phyloP scores from a whole-genome alignment of 1,139 yeast species.

The Schizosaccharomyces versatilis region DNA sequence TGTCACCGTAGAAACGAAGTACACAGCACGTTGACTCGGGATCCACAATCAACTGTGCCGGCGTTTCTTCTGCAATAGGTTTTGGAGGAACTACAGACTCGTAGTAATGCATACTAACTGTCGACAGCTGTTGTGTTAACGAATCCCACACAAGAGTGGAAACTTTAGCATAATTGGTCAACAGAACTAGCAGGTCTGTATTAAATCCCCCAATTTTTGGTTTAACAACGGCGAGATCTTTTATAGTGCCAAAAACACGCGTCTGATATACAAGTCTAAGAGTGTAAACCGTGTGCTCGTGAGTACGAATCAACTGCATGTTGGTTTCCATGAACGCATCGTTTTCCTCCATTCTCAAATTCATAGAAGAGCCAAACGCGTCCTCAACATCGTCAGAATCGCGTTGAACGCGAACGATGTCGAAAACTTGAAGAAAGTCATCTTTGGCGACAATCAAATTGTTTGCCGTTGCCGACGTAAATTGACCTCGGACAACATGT shows the following conservation, averaged over 20 bases:
- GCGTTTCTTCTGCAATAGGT: constrained; percentile 16
- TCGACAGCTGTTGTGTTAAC: constrained; percentile 29
- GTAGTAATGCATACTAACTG: constrained; percentile 69
- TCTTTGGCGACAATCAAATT: constrained; percentile 10
- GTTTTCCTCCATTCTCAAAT: neutral
- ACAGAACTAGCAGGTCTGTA: neutral
- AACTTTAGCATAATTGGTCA: constrained; percentile 30
- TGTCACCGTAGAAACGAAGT: constrained; percentile 40
- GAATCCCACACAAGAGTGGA: constrained; percentile 58
- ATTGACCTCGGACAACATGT: constrained; percentile 6
- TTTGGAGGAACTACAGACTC: constrained; percentile 44
- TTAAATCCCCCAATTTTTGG: neutral
- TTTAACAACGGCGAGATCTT: constrained; percentile 1
- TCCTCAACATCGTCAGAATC: neutral
- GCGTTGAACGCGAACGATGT: constrained; percentile 4
- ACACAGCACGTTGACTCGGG: constrained; percentile 43
- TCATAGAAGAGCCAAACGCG: constrained; percentile 3
- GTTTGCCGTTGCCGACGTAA: constrained; percentile 2
- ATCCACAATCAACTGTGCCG: constrained; percentile 38
- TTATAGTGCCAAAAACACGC: constrained; percentile 4
- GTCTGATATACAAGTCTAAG: constrained; percentile 5
- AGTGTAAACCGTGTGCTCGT: constrained; percentile 4
- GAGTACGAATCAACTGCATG: constrained; percentile 3
- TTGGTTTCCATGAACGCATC: constrained; percentile 4
- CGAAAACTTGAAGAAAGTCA: constrained; percentile 10